Evolutionary conservation across 2,329 filamentous ascomycete genomes (phyloP), one percentile per base, ranked within the genome.

Genomic region (Colletotrichum endophyticum): DNA sequence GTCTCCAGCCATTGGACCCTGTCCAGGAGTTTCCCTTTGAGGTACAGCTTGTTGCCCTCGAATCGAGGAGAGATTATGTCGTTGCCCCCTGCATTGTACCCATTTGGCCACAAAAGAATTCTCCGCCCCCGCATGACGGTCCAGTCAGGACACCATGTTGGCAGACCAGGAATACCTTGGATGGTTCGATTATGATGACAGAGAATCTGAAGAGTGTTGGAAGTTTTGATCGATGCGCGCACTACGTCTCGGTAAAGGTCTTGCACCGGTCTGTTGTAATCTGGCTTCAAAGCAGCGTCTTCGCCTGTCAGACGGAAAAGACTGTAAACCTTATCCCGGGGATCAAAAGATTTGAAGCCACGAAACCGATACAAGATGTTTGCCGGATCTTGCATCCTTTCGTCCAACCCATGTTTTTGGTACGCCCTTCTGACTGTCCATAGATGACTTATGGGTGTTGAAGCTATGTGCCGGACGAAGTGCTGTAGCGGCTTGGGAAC

Each of bases 51-150:
- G 0, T n/a, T 4, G 9, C 39, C 39, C 0, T n/a, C 19, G 9
- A n/a, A 49, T 12, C 39, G 19, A 11, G 39, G 2, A 44, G 8
- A 36, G 6, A 6, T 6, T 15, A 6, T 36, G 6, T 3, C 34
- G 13, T 6, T 36, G 6, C 36, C 36, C 9, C 39, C 19, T n/a
- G 19, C 39, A 0, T 0, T 1, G 0, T n/a, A n/a, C 0, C 19
- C 39, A 49, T 49, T 49, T 4, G 39, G 39, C 39, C 39, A 49
- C 19, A 49, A 12, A n/a, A 49, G 39, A 3, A 49, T 49, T n/a
- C 39, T 49, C 2, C 19, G 39, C 9, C 39, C 39, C 3, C 39
- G 39, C 39, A 7, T 49, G 19, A 49, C 39, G 3, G 39, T n/a
- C 39, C 19, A 12, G 19, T 49, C 39, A 12, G 39, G 39, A 7